A percentile compares a stretch with the other conserved stretches of the same genome.
Evolutionary conservation across 1,284 basidiomycete species (phyloP).

Genomic region (Vanrija pseudolonga): DNA sequence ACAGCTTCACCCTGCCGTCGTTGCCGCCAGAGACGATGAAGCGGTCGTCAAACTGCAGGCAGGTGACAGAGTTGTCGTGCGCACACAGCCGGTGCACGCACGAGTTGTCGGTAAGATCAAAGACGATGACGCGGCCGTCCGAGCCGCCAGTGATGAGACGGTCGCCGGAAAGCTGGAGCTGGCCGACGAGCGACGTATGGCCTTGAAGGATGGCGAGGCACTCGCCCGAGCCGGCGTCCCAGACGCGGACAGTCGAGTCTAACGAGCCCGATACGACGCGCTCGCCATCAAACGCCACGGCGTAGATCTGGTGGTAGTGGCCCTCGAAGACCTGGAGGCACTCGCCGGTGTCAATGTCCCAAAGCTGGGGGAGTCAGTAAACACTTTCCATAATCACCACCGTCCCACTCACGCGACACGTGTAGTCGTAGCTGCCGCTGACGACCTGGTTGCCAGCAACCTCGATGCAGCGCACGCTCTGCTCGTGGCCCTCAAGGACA

Average conservation of each 20-base stretch:
- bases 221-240: slow-evolving; percentile 73
- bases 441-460: slow-evolving; percentile 74
- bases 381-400: background rate
- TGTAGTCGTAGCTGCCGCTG: slow-evolving; percentile 86
- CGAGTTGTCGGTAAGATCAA: slow-evolving; percentile 62
- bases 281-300: slow-evolving; percentile 85
- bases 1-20: slow-evolving; percentile 86
- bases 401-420: slow-evolving; percentile 61
- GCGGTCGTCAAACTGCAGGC: slow-evolving; percentile 78
- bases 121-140: slow-evolving; percentile 89
- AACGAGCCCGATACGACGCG: slow-evolving; percentile 82
- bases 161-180: slow-evolving; percentile 74
- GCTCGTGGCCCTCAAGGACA: slow-evolving; percentile 71
- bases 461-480: slow-evolving; percentile 84
- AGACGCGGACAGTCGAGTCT: slow-evolving; percentile 86
- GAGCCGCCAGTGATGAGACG: slow-evolving; percentile 86
- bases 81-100: slow-evolving; percentile 55
- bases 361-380: slow-evolving; percentile 55
- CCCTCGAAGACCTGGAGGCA: slow-evolving; percentile 83
- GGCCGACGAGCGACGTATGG: slow-evolving; percentile 90
- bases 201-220: slow-evolving; percentile 85
- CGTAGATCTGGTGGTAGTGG: slow-evolving; percentile 89
- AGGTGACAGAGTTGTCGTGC: slow-evolving; percentile 88
- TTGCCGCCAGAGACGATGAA: slow-evolving; percentile 69
- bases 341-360: slow-evolving; percentile 78